Base-by-base conservation (phyloP, 2,329 filamentous ascomycete genomes). In the Colletotrichum gigasporum region DNA sequence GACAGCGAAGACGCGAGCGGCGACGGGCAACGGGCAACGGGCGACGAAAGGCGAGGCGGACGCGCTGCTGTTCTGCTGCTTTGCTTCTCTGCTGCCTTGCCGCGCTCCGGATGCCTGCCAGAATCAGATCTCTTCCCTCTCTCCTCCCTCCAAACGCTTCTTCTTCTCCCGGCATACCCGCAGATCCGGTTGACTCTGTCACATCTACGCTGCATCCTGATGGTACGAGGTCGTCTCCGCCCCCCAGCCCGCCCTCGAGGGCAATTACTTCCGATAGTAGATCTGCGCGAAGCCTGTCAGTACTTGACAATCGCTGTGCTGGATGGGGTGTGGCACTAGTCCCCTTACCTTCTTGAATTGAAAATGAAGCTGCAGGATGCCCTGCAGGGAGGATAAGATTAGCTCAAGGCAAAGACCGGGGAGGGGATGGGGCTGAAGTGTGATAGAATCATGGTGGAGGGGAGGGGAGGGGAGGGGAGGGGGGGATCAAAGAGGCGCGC, bases 351-450 rank as follows among this genome's bases (percentile, higher is more conserved):
- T 97, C 79, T 98, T 99, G 84, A 98, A 97, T 78, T 97, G 94
- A 77, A 99, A 99, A 76, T 98, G 95, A 63, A 99, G 86, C 80
- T 97, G 94, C 62, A 99, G 82, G 71, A 98, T 97, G 55, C 95
- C 95, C 92, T 96, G 74, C 69, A 64, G 63, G 69, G 48, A 51
- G 51, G 68, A 64, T 63, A 61, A 70, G 28, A 67, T 76, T 63
- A 77, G 73, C 65, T 69, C 61, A 61, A 48, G 61, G 56, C 61
- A 53, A 30, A 56, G 56, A 65, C 66, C 59, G 63, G 66, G 52
- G 57, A 47, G 68, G 53, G 65, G 64, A 53, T 54, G 68, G 64
- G 63, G 63, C 66, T 65, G 66, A 50, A 18, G 44, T 60, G 8
- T 61, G 56, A 61, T 30, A 53, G 28, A 50, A 53, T 14, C 12